These are phyloP conservation scores for Limonium bicolor DNA, from an alignment of 148 eudicot genomes.

Conservation along the genomic window DNA sequence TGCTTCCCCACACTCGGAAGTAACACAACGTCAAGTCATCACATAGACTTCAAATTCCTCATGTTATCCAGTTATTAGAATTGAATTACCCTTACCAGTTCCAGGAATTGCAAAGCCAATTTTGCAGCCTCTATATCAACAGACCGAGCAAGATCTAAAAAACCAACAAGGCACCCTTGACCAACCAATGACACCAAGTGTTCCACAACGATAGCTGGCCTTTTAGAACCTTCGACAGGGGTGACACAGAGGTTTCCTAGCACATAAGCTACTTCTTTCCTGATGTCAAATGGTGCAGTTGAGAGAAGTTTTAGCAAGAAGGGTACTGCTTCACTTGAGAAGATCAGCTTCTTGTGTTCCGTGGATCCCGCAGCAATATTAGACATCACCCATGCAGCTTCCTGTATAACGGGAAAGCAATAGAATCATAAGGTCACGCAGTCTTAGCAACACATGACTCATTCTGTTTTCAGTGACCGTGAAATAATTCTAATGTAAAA, in stretches of 20 bases:
- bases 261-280: slow-evolving; percentile 85
- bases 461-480: too few species aligned
- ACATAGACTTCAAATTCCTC: too few species aligned
- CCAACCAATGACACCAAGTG: slow-evolving; percentile 72
- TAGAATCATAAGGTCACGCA: neutral
- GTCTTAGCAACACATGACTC: neutral
- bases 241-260: slow-evolving; percentile 89
- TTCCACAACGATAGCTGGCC: slow-evolving; percentile 53
- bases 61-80: too few species aligned
- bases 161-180: slow-evolving; percentile 72
- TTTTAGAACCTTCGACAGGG: slow-evolving; percentile 53
- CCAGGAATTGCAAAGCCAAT: slow-evolving; percentile 81
- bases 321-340: slow-evolving; percentile 59
- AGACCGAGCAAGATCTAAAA: slow-evolving; percentile 69
- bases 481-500: too few species aligned
- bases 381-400: slow-evolving; percentile 95
- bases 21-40: too few species aligned
- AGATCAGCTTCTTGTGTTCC: slow-evolving; percentile 57
- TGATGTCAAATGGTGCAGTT: slow-evolving; percentile 74
- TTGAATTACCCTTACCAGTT: slow-evolving; percentile 54
- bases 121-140: slow-evolving; percentile 89
- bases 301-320: slow-evolving; percentile 43
- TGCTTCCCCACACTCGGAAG: too few species aligned
- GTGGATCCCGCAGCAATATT: slow-evolving; percentile 87
- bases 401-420: slow-evolving; percentile 23